A percentile compares a stretch with the other conserved stretches of the same genome.
phyloP scores from a whole-genome alignment of 2,329 filamentous ascomycete genomes.

The Hymenoscyphus scutula region DNA sequence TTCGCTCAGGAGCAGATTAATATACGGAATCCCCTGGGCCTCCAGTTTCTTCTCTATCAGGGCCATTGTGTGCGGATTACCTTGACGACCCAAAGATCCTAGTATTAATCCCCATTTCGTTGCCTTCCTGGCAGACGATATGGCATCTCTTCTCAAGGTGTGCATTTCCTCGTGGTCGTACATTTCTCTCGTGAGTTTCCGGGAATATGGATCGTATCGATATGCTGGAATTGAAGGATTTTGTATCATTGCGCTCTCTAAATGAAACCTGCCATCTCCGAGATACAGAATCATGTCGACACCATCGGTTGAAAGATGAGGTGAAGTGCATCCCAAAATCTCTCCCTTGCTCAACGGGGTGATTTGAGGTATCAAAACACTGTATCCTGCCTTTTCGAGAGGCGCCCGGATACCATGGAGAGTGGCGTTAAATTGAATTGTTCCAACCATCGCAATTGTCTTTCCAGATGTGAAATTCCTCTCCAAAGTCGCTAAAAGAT shows the following conservation, averaged over 20 bases:
- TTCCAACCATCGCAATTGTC: conserved; percentile 89
- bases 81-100: conserved; percentile 87
- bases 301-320: conserved; percentile 57
- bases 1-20: conserved; percentile 86
- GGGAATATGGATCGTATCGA: conserved; percentile 93
- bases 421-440: conserved; percentile 98
- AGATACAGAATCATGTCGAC: conserved; percentile 84
- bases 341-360: conserved; percentile 90
- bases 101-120: conserved; percentile 94
- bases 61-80: conserved; percentile 88
- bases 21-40: conserved; percentile 70
- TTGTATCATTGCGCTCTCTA: conserved; percentile 99
- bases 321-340: conserved; percentile 95
- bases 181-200: conserved; percentile 83
- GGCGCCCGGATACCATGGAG: conserved; percentile 79
- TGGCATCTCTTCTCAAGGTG: conserved; percentile 72
- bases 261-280: conserved; percentile 89
- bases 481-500: conserved; percentile 81
- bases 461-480: conserved; percentile 84
- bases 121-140: conserved; percentile 70
- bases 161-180: conserved; percentile 95
- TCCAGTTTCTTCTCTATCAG: conserved; percentile 78
- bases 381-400: conserved; percentile 81
- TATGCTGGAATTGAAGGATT: conserved; percentile 90
- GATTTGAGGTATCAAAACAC: conserved; percentile 85